Percentiles rank a stretch among this genome's conserved stretches.
Evolutionary conservation across 2,329 filamentous ascomycete genomes (phyloP).

Genomic region (Conoideocrella luteorostrata): DNA sequence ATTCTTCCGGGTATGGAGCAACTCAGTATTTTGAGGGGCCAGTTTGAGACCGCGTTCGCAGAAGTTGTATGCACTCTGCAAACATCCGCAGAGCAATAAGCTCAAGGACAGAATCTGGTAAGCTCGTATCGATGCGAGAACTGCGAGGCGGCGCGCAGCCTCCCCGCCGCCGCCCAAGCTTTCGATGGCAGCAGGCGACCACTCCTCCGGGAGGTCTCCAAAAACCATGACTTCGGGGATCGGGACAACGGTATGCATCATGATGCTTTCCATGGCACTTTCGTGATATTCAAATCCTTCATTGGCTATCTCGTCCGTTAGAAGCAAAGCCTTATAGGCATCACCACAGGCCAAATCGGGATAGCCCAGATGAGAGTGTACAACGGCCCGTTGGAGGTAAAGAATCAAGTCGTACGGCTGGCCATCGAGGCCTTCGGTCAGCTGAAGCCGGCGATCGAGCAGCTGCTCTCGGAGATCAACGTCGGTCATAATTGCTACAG

Average conservation of each 20-base stretch:
- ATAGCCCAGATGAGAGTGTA: slow-evolving; percentile 72
- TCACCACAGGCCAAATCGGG: slow-evolving; percentile 86
- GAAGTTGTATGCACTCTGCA: slow-evolving; percentile 62
- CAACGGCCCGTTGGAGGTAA: slow-evolving; percentile 61
- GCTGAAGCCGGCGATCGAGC: slow-evolving; percentile 46
- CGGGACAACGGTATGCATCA: slow-evolving; percentile 24
- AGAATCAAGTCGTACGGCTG: slow-evolving; percentile 57
- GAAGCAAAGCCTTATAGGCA: slow-evolving; percentile 81
- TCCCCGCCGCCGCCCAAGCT: slow-evolving; percentile 27
- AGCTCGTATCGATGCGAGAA: slow-evolving; percentile 47
- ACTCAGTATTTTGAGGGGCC: slow-evolving; percentile 48
- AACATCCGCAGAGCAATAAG: slow-evolving; percentile 58
- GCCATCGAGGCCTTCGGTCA: slow-evolving; percentile 48
- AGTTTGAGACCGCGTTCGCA: slow-evolving; percentile 53
- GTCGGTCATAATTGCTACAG: slow-evolving; percentile 23
- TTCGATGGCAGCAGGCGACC: slow-evolving; percentile 25
- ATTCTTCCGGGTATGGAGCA: slow-evolving; percentile 46
- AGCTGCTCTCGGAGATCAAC: slow-evolving; percentile 35
- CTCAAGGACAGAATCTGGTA: slow-evolving; percentile 53
- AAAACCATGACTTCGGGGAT: slow-evolving; percentile 40
- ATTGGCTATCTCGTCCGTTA: slow-evolving; percentile 74
- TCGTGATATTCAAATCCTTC: slow-evolving; percentile 81
- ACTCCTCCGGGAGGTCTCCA: slow-evolving; percentile 33
- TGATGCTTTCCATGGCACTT: slow-evolving; percentile 49
- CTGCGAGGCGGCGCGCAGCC: slow-evolving; percentile 35